phyloP scores from a whole-genome alignment of 2,329 filamentous ascomycete species.

The Colletotrichum camelliae region DNA sequence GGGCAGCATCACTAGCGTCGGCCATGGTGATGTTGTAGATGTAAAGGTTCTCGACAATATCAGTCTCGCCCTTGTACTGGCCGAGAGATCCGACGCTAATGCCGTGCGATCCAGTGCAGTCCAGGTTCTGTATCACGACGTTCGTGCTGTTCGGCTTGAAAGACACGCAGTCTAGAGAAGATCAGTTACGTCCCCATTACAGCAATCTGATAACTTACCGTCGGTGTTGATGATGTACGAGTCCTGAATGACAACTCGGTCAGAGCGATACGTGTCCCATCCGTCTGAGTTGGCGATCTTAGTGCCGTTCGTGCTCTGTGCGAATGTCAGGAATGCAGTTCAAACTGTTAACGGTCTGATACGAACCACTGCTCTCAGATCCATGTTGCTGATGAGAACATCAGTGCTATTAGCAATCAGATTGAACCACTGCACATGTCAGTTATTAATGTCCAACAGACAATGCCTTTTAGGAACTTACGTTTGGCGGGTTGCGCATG shows the following conservation, averaged over 20 bases:
- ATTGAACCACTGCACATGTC: constrained; percentile 44
- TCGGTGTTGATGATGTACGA: constrained; percentile 69
- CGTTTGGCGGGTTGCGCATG: constrained; percentile 60
- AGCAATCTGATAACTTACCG: constrained; percentile 26
- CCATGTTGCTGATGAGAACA: constrained; percentile 67
- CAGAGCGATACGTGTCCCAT: constrained; percentile 61
- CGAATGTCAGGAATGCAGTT: constrained; percentile 26
- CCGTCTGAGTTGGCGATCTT: constrained; percentile 68
- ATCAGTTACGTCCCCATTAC: neutral
- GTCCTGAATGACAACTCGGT: constrained; percentile 71
- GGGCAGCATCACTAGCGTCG: constrained; percentile 67
- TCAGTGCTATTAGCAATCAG: constrained; percentile 70
- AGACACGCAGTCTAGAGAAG: constrained; percentile 62
- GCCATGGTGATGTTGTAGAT: constrained; percentile 65
- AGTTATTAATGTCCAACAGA: neutral
- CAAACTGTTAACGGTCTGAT: constrained; percentile 27
- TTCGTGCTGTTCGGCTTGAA: constrained; percentile 78
- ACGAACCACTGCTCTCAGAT: constrained; percentile 42
- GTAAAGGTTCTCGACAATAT: constrained; percentile 72
- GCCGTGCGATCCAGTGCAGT: constrained; percentile 74
- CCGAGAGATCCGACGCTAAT: constrained; percentile 76
- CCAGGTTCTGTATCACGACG: constrained; percentile 69
- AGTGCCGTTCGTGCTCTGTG: constrained; percentile 53
- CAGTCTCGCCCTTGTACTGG: constrained; percentile 67
- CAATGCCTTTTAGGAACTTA: neutral